Percentiles rank a stretch among this genome's conserved stretches.
Evolutionary conservation across 2,329 filamentous ascomycete species (phyloP).

Genomic region (Zasmidium cellare): DNA sequence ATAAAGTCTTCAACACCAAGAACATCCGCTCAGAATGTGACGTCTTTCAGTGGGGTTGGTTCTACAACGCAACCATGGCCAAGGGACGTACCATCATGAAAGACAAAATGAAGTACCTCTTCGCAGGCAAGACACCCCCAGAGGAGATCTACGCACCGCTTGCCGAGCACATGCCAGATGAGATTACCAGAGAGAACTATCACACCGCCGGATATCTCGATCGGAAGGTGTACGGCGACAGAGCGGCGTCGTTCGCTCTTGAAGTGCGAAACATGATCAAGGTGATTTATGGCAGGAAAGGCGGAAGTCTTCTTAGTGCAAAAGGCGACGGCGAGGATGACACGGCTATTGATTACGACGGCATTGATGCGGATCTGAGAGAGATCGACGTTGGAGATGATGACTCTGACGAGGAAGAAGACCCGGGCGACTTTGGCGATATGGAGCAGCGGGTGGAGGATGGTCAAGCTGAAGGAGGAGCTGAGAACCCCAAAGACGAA

Average conservation of each 20-base stretch:
- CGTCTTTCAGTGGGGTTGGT: conserved; percentile 72
- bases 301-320: background rate
- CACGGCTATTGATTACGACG: background rate
- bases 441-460: background rate
- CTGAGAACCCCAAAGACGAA: background rate
- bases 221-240: background rate
- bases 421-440: background rate
- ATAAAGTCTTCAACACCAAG: conserved; percentile 63
- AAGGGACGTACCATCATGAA: conserved; percentile 88
- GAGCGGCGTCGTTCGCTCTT: background rate
- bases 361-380: background rate
- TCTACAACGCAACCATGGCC: conserved; percentile 73
- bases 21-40: conserved; percentile 50
- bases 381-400: background rate
- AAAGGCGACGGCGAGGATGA: background rate
- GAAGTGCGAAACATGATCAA: conserved; percentile 12
- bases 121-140: conserved; percentile 35
- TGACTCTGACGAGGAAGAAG: background rate
- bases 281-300: background rate
- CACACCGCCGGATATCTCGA: conserved; percentile 1
- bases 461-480: background rate
- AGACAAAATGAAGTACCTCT: conserved; percentile 65
- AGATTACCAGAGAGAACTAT: conserved; percentile 17
- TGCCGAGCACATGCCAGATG: conserved; percentile 22
- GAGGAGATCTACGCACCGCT: conserved; percentile 27